A percentile compares a stretch with the other conserved stretches of the same genome.
phyloP scores from a whole-genome alignment of 2,329 filamentous ascomycete species.

The Xylariaceae sp. region DNA sequence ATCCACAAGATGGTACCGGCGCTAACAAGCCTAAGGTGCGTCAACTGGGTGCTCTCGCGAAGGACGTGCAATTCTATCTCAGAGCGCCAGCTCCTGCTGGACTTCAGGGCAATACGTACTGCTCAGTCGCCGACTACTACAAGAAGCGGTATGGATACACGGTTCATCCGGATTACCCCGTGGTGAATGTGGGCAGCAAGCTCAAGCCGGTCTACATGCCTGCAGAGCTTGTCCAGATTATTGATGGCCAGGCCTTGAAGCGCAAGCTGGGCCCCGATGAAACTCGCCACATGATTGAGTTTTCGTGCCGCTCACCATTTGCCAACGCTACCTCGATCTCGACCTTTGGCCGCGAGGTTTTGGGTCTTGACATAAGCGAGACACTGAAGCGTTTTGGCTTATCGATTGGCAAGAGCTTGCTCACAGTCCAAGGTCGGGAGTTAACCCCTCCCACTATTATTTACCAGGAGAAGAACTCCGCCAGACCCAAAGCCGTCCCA shows the following conservation, averaged over 20 bases:
- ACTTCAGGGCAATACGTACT: conserved; percentile 25
- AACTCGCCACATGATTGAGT: conserved; percentile 63
- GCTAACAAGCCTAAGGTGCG: conserved; percentile 28
- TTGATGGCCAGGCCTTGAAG: conserved; percentile 59
- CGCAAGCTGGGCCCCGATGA: conserved; percentile 56
- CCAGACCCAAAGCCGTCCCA: conserved; percentile 27
- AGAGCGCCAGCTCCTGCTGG: conserved; percentile 25
- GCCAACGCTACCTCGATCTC: conserved; percentile 64
- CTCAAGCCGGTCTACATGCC: conserved; percentile 59
- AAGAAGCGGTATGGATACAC: conserved; percentile 30
- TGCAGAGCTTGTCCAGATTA: conserved; percentile 58
- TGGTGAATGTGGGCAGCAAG: conserved; percentile 60
- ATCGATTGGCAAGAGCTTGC: conserved; percentile 52
- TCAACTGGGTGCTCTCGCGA: conserved; percentile 23
- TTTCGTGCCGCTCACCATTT: conserved; percentile 62
- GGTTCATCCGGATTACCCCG: conserved; percentile 42
- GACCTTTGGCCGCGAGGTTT: conserved; percentile 48
- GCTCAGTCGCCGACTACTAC: conserved; percentile 42
- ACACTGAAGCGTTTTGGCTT: conserved; percentile 55
- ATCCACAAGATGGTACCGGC: conserved; percentile 29
- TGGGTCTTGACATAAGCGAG: conserved; percentile 51
- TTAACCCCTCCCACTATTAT: conserved; percentile 54
- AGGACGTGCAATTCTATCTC: conserved; percentile 32
- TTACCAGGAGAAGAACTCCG: conserved; percentile 42
- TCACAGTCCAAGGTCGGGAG: conserved; percentile 69